Evolutionary conservation across 108 stramenopile species (phyloP), one percentile per base, ranked within the genome.

Genomic region (Skeletonema potamos): DNA sequence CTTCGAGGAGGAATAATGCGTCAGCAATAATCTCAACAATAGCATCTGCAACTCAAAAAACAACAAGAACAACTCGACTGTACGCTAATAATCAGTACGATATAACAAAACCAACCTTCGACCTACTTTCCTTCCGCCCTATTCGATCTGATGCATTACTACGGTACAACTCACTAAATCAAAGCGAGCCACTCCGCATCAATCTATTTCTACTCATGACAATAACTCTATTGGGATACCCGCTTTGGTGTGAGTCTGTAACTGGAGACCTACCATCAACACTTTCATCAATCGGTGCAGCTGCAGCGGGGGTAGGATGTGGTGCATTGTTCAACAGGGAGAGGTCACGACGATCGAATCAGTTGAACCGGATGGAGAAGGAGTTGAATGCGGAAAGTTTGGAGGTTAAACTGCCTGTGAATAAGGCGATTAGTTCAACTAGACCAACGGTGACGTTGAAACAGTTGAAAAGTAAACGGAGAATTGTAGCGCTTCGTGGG

Each of bases 171-270:
- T 66, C 84, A 7, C 68, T 87, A 9, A 93, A 93, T 66, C 92
- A 93, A 68, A 86, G 84, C 46, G 92, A 93, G 70, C 92, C 92
- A 7, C 64, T 93, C 2, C 85, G 92, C 4, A 93, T 93, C 64
- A 85, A 84, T 43, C 76, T 93, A 46, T 90, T 56, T 54, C 64
- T 81, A 12, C 41, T 90, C 0, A 54, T 80, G 54, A 77, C 86
- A 0, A 34, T 87, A 3, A 66, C 76, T 9, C 54, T 86, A 9
- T 64, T 93, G 18, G 64, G 81, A 4, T 74, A 77, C 62, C 92
- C 92, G 7, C 54, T 60, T 2, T 70, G 89, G 56, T 69, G 73
- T 39, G 88, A 92, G 62, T 70, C 77, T 1, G 81, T 88, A 9
- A 70, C 64, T 26, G 81, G 85, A 10, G 78, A 86, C 13, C 20